Evolutionary conservation across 2,329 filamentous ascomycete species (phyloP), one percentile per base, ranked within the genome.

Genomic region (Aspergillus sp.): DNA sequence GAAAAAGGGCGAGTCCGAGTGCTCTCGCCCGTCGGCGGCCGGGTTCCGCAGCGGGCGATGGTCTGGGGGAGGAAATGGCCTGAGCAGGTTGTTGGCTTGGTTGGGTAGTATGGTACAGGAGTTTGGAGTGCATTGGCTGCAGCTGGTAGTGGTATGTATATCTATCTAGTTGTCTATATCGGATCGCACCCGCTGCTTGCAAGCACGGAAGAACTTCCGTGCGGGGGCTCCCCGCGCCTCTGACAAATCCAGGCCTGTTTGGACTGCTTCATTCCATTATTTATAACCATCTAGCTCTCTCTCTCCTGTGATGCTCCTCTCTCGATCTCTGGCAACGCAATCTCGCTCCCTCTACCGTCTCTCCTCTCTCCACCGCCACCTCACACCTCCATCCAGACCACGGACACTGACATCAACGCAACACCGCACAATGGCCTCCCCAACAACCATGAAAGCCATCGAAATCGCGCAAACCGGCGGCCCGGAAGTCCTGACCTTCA

Each of bases 11-110:
- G 83, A 55, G 69, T 95, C 19, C 82, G 84, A 51, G 68, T 96
- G 13, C 64, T 98, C 37, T 80, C 84, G 12, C 91, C 91, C 1
- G 78, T 94, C 40, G 83, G 82, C 32, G 86, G 86, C 2, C 72
- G 82, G 37, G 69, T 94, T 38, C 86, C 85, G 1, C 75, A 82
- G 44, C 72, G 80, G 51, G 86, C 89, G 4, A 67, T 96, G 49
- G 69, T 96, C 12, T 82, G 83, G 78, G 86, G 85, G 6, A 60
- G 49, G 42, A 76, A 68, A 36, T 95, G 85, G 82, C 89, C 89
- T 2, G 86, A 93, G 52, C 80, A 83, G 30, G 79, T 82, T 38
- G 77, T 88, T 34, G 86, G 85, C 34, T 58, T 93, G 43, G 71
- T 89, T 26, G 78, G 77, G 7, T 74, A 45, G 33, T 33, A 17